Evolutionary conservation across 225 moss, liverwort and hornwort species (phyloP).

Genomic region (Thuidium tamariscinum): DNA sequence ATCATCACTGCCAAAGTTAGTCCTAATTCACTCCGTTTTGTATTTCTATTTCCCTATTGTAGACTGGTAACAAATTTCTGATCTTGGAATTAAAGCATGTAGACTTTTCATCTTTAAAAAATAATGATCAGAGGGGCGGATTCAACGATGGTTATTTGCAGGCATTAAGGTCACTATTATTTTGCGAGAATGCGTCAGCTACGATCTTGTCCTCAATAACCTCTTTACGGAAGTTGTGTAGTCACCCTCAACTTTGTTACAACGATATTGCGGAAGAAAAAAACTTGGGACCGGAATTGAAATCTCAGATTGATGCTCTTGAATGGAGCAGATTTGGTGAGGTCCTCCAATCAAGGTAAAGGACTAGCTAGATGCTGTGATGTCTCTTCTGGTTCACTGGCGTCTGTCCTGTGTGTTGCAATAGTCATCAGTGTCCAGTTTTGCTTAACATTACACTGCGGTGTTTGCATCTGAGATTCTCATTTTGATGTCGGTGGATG

Average conservation of each 20-base stretch:
- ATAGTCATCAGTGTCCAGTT: background rate
- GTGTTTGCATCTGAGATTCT: background rate
- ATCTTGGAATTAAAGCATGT: background rate
- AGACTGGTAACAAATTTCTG: background rate
- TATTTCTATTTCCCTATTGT: background rate
- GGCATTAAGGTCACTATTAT: slow-evolving; percentile 33
- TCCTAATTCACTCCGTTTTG: background rate
- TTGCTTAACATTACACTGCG: background rate
- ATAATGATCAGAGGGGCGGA: background rate
- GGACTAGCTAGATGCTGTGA: background rate
- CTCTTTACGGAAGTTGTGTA: slow-evolving; percentile 74
- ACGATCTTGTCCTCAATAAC: slow-evolving; percentile 68
- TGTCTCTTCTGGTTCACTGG: background rate
- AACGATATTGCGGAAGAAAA: slow-evolving; percentile 23
- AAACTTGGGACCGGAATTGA: slow-evolving; percentile 6
- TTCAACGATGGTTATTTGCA: slow-evolving; percentile 13
- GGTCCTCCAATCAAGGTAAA: slow-evolving; percentile 31
- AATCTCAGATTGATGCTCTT: slow-evolving; percentile 7
- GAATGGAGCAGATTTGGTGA: background rate
- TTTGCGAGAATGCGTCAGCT: slow-evolving; percentile 45
- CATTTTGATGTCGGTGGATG: background rate
- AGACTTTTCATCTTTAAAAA: background rate
- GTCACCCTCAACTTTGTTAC: slow-evolving; percentile 62
- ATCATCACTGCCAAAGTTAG: slow-evolving; percentile 54
- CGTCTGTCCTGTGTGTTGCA: background rate